phyloP scores from a whole-genome alignment of 1,284 basidiomycete genomes.

The Laetiporus sulphureus region DNA sequence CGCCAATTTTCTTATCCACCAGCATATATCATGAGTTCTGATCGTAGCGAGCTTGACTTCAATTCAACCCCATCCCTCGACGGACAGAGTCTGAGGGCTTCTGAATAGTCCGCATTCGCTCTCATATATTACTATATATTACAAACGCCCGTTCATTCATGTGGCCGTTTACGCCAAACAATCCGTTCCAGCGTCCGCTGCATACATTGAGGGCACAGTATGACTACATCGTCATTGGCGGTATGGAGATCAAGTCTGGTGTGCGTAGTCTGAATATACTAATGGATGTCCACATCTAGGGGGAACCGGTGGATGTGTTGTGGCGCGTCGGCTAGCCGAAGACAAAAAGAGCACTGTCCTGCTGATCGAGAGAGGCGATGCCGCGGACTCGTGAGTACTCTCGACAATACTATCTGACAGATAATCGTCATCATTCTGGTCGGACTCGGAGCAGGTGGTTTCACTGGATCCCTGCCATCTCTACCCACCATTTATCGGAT shows the following conservation, averaged over 20 bases:
- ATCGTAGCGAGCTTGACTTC: too few relatives aligned
- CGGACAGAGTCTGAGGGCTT: too few relatives aligned
- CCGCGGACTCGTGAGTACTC: conserved; percentile 1
- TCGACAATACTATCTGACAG: too few relatives aligned
- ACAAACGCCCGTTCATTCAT: too few relatives aligned
- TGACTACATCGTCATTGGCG: conserved; percentile 6
- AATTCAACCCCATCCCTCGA: too few relatives aligned
- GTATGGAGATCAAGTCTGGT: neutral
- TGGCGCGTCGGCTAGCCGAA: conserved; percentile 4
- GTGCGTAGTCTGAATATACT: neutral
- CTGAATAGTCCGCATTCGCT: too few relatives aligned
- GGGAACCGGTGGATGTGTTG: conserved; percentile 3
- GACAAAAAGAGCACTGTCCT: conserved; percentile 1
- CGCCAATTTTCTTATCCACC: too few relatives aligned
- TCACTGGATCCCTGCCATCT: neutral
- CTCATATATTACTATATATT: too few relatives aligned
- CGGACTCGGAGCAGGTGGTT: neutral
- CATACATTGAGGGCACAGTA: conserved; percentile 1
- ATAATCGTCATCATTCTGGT: too few relatives aligned
- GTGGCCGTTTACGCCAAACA: neutral
- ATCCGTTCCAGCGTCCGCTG: neutral
- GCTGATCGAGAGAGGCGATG: conserved; percentile 5
- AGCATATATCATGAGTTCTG: too few relatives aligned
- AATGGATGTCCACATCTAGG: neutral
- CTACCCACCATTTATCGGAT: neutral